These are phyloP conservation scores for Pseudopediastrum boryanum DNA, from an alignment of 139 green algal species.

Conservation along the genomic window DNA sequence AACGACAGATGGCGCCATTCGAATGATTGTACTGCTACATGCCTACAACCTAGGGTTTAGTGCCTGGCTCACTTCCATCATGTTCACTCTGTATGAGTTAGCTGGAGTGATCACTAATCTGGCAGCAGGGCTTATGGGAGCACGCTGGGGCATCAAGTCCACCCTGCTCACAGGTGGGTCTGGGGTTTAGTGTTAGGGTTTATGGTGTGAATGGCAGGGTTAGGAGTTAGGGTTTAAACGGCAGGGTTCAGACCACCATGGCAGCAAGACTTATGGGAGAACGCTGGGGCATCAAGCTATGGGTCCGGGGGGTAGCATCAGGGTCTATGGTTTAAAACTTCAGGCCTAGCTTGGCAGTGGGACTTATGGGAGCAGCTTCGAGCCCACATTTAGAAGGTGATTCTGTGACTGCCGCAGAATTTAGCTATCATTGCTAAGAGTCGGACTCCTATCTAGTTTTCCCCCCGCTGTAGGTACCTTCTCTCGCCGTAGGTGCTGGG, in stretches of 20 bases:
- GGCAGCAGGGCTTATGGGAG: slow-evolving; percentile 69
- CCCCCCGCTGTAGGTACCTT: slow-evolving; percentile 12
- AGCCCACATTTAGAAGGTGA: no score
- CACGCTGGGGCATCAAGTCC: slow-evolving; percentile 81
- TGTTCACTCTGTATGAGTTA: slow-evolving; percentile 87
- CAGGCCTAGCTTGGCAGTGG: no score
- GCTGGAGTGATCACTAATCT: slow-evolving; percentile 86
- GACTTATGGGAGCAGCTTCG: no score
- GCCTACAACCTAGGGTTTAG: slow-evolving; percentile 80
- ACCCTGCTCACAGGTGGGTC: slow-evolving; percentile 70
- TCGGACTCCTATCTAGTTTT: no score
- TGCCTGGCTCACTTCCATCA: slow-evolving; percentile 62
- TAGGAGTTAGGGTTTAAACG: no score
- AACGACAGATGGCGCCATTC: slow-evolving; percentile 77
- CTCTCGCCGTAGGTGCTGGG: slow-evolving; percentile 18
- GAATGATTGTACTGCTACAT: slow-evolving; percentile 89
- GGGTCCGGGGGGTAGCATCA: no score
- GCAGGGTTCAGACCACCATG: no score
- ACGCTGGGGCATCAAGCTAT: slow-evolving; percentile 80
- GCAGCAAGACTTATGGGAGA: slow-evolving; percentile 72
- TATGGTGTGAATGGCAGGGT: no score
- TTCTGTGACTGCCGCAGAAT: no score
- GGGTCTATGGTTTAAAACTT: no score
- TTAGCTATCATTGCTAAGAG: no score
- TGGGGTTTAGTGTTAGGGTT: no score